Base-by-base conservation (phyloP, 1,284 basidiomycete genomes). In the Cryptococcus deneoformans region DNA sequence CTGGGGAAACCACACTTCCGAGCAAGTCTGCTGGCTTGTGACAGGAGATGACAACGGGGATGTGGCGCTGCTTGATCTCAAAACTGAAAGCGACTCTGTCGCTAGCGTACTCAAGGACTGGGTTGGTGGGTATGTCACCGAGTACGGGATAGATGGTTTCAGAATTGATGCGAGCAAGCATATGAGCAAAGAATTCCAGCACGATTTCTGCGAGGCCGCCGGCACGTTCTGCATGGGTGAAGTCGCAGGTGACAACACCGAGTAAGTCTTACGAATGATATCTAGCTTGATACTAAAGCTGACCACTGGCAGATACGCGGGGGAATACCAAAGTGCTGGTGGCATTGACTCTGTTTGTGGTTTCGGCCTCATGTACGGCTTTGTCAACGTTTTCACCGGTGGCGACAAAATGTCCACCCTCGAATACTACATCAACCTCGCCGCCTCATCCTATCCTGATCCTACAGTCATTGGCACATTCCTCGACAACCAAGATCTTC, bases 151-250 rank as follows among this genome's bases (percentile, higher is more conserved):
- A 58, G 73, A 75, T 50, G 71, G 75, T 2, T 80, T 90, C 55
- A 83, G 89, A 35, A 85, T 91, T 64, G 89, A 91, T 58, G 52
- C 54, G 11, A 84, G 83, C 40, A 88, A 87, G 83, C 87, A 76
- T 57, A 73, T 77, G 61, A 53, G 51, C 43, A 59, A 59, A 29
- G 49, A 61, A 2, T 72, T 70, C 61, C 72, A 70, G 62, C 61
- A 68, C 1, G 73, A 71, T 1, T 89, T 92, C 67, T 86, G 84
- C 64, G 75, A 76, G 37, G 81, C 81, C 35, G 86, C 88, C 0
- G 87, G 86, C 1, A 85, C 89, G 36, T 91, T 88, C 76, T 89
- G 87, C 59, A 86, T 90, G 50, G 89, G 89, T 39, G 89, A 91
- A 76, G 86, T 90, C 20, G 84, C 83, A 59, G 83, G 81, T 20